phyloP scores from a whole-genome alignment of 345 rosid genomes.

The Raphanus sativus region DNA sequence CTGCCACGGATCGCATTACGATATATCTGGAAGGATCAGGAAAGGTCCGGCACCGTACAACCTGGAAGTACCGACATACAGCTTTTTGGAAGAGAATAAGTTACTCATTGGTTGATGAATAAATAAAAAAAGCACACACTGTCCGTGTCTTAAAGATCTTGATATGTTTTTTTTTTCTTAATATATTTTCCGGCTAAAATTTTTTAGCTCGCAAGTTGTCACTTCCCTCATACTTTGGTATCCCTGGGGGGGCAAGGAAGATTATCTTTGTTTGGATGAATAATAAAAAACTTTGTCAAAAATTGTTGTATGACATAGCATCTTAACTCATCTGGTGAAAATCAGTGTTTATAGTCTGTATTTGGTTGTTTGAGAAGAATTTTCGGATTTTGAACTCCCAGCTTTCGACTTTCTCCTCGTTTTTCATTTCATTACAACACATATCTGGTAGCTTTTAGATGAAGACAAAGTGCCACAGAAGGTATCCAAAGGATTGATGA shows the following conservation, averaged over 20 bases:
- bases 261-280: conserved; percentile 23
- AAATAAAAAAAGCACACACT: background rate
- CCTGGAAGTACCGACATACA: conserved; percentile 86
- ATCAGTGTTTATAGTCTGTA: background rate
- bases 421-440: no score
- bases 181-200: background rate
- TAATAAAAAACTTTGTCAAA: conserved; percentile 31
- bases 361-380: no score
- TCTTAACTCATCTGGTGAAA: conserved; percentile 22
- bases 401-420: no score
- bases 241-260: no score
- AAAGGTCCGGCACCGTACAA: conserved; percentile 97
- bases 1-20: conserved; percentile 95
- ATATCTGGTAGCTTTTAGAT: no score
- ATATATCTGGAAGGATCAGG: conserved; percentile 87
- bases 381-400: no score
- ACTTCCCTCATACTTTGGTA: background rate
- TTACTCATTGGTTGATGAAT: conserved; percentile 66
- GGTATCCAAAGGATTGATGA: background rate
- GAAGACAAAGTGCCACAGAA: background rate
- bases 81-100: conserved; percentile 85
- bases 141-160: background rate
- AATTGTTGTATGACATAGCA: conserved; percentile 22
- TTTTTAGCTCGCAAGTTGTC: no score
- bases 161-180: conserved; percentile 11